A percentile compares a stretch with the other conserved stretches of the same genome.
Evolutionary conservation across 306 rosid species (phyloP).

Genomic region (Clitoria ternatea): DNA sequence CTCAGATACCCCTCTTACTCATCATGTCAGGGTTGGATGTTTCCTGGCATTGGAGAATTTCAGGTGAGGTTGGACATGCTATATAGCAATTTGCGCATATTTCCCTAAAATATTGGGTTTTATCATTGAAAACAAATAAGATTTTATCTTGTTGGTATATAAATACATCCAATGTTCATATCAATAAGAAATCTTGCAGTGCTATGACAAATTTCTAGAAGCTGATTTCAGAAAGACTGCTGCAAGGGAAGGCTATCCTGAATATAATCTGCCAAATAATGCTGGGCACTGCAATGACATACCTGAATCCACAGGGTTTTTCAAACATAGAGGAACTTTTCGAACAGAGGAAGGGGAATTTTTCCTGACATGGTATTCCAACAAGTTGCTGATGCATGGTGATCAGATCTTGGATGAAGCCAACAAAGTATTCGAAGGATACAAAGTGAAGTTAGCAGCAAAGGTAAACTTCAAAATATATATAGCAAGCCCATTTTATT

Average conservation of each 20-base stretch:
- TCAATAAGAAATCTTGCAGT: slow-evolving; percentile 42
- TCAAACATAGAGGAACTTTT: slow-evolving; percentile 66
- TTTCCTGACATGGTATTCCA: slow-evolving; percentile 90
- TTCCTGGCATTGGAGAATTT: slow-evolving; percentile 96
- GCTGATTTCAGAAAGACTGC: slow-evolving; percentile 70
- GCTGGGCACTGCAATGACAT: slow-evolving; percentile 68
- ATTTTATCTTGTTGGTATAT: not conserved
- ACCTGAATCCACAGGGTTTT: slow-evolving; percentile 73
- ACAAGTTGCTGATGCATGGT: slow-evolving; percentile 69
- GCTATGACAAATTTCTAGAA: slow-evolving; percentile 78
- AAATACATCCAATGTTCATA: not conserved
- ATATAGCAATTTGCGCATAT: not conserved
- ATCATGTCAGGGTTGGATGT: slow-evolving; percentile 59
- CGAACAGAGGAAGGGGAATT: slow-evolving; percentile 60
- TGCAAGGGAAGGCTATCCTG: slow-evolving; percentile 60
- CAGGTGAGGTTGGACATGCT: slow-evolving; percentile 49
- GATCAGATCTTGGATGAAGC: slow-evolving; percentile 86
- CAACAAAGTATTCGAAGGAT: slow-evolving; percentile 64
- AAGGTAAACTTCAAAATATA: slow-evolving; percentile 45
- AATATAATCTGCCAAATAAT: slow-evolving; percentile 77
- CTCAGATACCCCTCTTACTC: slow-evolving; percentile 86
- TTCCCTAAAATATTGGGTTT: not conserved
- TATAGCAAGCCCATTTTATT: not conserved
- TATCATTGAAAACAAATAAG: not conserved
- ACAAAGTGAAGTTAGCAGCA: slow-evolving; percentile 78